Conservation (phyloP, 139 green algal genomes). For the Limnomonas spitsbergensis region DNA sequence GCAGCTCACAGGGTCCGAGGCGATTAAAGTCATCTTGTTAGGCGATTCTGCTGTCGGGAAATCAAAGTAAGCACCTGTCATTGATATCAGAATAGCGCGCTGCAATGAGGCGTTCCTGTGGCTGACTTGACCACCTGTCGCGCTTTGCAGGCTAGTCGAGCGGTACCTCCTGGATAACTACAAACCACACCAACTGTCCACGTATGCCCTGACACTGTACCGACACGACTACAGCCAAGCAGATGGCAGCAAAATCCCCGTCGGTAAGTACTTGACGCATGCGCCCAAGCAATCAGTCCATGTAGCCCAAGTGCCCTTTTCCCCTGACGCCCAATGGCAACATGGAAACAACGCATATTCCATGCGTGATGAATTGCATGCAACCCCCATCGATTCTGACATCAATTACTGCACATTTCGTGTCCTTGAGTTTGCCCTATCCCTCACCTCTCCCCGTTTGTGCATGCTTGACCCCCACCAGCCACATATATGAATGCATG, state of each 20-base stretch:
- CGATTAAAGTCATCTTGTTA: conserved; percentile 61
- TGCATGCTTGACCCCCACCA: too few species aligned
- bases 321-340: too few species aligned
- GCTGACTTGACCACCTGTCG: not conserved
- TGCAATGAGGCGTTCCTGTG: too few species aligned
- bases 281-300: not conserved
- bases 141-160: conserved; percentile 55
- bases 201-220: conserved; percentile 67
- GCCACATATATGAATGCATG: too few species aligned
- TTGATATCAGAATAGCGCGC: too few species aligned
- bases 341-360: too few species aligned
- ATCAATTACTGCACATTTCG: too few species aligned
- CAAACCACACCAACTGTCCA: conserved; percentile 62
- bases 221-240: conserved; percentile 49
- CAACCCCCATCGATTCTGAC: too few species aligned
- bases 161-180: conserved; percentile 66
- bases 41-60: conserved; percentile 68
- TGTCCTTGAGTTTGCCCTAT: too few species aligned
- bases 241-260: conserved; percentile 32
- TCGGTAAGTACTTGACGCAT: conserved; percentile 7
- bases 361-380: too few species aligned
- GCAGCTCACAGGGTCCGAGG: conserved; percentile 48
- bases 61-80: conserved; percentile 53
- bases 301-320: too few species aligned
- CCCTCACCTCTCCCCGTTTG: too few species aligned